Evolutionary conservation across 1,284 basidiomycete genomes (phyloP), one percentile per base, ranked within the genome.

Genomic region (Cryptococcus sp.): DNA sequence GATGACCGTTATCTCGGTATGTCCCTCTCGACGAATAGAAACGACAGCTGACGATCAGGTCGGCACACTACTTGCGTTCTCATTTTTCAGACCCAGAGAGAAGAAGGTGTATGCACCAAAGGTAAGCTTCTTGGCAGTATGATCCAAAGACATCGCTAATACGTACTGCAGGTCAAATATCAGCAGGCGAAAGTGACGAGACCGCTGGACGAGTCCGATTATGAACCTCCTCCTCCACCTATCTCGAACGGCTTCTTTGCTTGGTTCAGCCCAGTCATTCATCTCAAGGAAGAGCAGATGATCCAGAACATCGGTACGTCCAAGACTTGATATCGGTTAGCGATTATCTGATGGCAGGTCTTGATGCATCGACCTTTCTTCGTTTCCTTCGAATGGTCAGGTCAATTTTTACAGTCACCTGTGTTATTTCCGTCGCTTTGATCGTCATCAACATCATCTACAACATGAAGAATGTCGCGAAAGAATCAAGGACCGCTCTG

Each of bases 351-450:
- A 19, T n/a, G 36, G 16, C 50, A 73, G 72, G 90, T 16, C 83
- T 97, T 19, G 96, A 99, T 70, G 94, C 93, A 0, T 86, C 91
- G 46, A 82, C 88, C 13, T 99, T 90, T 74, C 82, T 99, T 18
- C 86, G 93, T 21, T 97, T 98, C 72, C 80, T 87, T 24, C 85
- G 91, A 55, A 85, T 99, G 78, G 81, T 88, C 66, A 84, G 91
- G 7, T 57, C 55, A 39, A 55, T 66, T 28, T 93, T 92, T 78
- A 77, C 81, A 41, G 74, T 77, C 37, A 79, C 91, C 49, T 83
- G 87, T 1, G 46, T 82, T 47, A 76, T 91, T 46, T 79, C 83
- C 41, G 88, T 87, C 61, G 83, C 78, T 16, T 78, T 91, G 34
- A 83, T 97, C 55, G 81, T 96, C 53, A 55, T 78, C 54, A 74